phyloP scores from a whole-genome alignment of 495 filamentous ascomycete species.

The Beverwykella pulmonaria region DNA sequence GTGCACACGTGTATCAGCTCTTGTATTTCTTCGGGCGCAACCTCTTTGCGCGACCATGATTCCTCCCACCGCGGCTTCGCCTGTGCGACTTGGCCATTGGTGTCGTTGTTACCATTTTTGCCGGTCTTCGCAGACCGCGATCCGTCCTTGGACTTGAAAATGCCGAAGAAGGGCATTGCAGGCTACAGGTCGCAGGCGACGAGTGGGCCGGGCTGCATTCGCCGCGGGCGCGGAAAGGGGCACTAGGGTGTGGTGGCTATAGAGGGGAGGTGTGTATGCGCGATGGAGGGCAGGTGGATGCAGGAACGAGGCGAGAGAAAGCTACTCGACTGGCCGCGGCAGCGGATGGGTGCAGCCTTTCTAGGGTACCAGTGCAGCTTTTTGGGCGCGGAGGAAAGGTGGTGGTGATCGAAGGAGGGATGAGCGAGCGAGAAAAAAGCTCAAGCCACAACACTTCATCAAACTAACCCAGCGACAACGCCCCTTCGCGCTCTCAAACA shows the following conservation, averaged over 20 bases:
- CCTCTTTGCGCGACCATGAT: slow-evolving; percentile 81
- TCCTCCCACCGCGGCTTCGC: slow-evolving; percentile 83
- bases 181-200: background rate
- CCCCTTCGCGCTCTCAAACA: background rate
- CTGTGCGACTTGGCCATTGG: slow-evolving; percentile 53
- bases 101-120: slow-evolving; percentile 54
- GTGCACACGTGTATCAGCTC: slow-evolving; percentile 83
- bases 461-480: slow-evolving; percentile 3
- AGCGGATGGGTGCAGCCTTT: background rate
- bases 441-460: background rate
- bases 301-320: background rate
- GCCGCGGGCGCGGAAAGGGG: slow-evolving; percentile 20
- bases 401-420: background rate
- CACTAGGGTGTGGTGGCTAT: background rate
- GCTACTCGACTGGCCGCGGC: background rate
- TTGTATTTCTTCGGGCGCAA: slow-evolving; percentile 88
- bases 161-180: slow-evolving; percentile 47
- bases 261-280: slow-evolving; percentile 6
- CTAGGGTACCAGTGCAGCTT: background rate
- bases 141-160: slow-evolving; percentile 46
- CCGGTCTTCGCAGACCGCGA: slow-evolving; percentile 53
- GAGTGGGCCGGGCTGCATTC: slow-evolving; percentile 17
- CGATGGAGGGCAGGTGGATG: background rate
- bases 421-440: background rate
- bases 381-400: background rate